Evolutionary conservation across 306 rosid genomes (phyloP).

Genomic region (Rosa persica): DNA sequence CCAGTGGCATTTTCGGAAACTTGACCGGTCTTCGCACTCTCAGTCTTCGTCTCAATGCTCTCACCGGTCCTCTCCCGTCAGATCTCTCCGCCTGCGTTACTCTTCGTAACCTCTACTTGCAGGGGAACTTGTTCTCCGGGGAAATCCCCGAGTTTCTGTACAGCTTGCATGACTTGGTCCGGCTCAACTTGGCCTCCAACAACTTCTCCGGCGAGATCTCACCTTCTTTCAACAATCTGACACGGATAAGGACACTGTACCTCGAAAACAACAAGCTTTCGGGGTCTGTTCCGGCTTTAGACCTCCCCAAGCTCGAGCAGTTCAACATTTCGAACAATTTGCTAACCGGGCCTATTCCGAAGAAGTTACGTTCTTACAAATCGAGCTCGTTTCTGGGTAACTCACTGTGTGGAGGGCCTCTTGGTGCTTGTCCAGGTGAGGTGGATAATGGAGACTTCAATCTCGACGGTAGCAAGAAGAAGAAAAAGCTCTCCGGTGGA

Average conservation of each 20-base stretch:
- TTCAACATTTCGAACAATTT: conserved; percentile 44
- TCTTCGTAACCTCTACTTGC: conserved; percentile 51
- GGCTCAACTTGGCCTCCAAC: conserved; percentile 47
- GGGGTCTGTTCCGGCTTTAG: conserved; percentile 40
- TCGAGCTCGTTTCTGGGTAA: conserved; percentile 37
- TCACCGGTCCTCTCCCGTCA: conserved; percentile 43
- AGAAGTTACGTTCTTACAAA: conserved; percentile 23
- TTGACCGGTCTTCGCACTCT: conserved; percentile 43
- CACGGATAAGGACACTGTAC: conserved; percentile 36
- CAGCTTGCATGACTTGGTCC: conserved; percentile 33
- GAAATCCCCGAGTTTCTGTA: conserved; percentile 36
- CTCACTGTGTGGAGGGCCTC: conserved; percentile 41
- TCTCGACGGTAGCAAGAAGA: conserved; percentile 14
- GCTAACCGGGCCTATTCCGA: conserved; percentile 46
- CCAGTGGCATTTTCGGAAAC: conserved; percentile 40
- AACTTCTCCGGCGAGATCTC: conserved; percentile 56
- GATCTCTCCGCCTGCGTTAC: conserved; percentile 44
- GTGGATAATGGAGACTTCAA: neutral
- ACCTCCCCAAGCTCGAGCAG: conserved; percentile 34
- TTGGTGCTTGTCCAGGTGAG: conserved; percentile 34
- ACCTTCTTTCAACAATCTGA: conserved; percentile 33
- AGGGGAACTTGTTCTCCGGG: conserved; percentile 45
- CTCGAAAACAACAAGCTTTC: conserved; percentile 38
- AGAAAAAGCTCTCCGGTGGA: conserved; percentile 37
- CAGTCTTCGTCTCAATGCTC: conserved; percentile 51